Percentiles rank a stretch among this genome's conserved stretches.
Conservation (phyloP, 805 yeast species). For the Jamesozyma lodderae region DNA sequence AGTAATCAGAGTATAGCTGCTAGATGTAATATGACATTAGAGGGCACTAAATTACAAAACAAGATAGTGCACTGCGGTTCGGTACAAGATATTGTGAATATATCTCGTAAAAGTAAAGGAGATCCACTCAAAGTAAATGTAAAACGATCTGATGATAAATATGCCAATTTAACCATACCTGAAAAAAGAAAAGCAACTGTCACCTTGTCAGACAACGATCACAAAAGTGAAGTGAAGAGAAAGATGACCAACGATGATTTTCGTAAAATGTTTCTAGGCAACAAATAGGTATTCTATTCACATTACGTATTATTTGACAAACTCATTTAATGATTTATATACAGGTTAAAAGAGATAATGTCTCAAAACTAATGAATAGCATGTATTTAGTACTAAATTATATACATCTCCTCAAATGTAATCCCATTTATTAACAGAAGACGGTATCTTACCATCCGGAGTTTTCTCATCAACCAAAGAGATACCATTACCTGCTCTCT, state of each 20-base stretch:
- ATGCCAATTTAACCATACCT: background rate
- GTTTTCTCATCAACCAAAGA: slow-evolving; percentile 15
- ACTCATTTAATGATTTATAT: background rate
- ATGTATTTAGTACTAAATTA: too few relatives aligned
- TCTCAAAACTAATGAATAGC: too few relatives aligned
- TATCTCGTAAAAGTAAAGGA: background rate
- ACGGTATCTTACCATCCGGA: slow-evolving; percentile 33
- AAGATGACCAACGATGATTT: slow-evolving; percentile 34
- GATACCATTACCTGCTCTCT: slow-evolving; percentile 49
- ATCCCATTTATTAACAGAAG: slow-evolving; percentile 32
- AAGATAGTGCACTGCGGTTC: slow-evolving; percentile 29
- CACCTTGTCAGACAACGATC: background rate
- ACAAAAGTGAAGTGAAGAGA: background rate
- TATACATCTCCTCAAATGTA: slow-evolving; percentile 17
- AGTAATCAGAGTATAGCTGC: slow-evolving; percentile 40
- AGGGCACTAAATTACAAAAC: slow-evolving; percentile 34
- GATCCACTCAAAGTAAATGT: background rate
- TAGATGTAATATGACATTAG: slow-evolving; percentile 36
- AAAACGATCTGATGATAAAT: background rate
- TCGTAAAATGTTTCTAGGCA: slow-evolving; percentile 29
- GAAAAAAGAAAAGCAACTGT: background rate
- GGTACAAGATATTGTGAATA: slow-evolving; percentile 25
- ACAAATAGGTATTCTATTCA: too few relatives aligned
- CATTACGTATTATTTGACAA: too few relatives aligned
- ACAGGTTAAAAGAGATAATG: too few relatives aligned